Evolutionary conservation across 1,284 basidiomycete genomes (phyloP), one percentile per base, ranked within the genome.

Genomic region (Heterobasidion annosum): DNA sequence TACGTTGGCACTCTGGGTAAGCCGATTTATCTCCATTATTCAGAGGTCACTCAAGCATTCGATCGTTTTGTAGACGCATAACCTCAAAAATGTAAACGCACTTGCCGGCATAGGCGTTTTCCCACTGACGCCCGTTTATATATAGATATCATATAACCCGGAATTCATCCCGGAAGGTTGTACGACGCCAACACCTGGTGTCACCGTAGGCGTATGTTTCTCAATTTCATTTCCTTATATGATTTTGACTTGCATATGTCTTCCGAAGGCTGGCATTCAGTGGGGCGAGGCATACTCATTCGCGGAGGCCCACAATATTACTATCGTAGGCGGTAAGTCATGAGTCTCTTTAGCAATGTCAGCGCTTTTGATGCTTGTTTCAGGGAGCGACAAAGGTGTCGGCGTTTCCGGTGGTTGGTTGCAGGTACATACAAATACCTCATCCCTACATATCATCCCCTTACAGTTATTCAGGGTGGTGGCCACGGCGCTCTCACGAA

Each of bases 231-330:
- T 32, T 34, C 40, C 10, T 34, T 15, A 34, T 3, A 42, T 42
- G 44, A 40, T 52, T 18, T 16, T 37, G 37, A 13, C 35, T 43
- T 48, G 43, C 33, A 10, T 37, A 12, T 40, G 51, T 32, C n/a
- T 37, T 37, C 12, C 3, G 3, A 13, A 73, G 73, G 73, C 74
- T 35, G 73, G 74, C 2, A 66, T 72, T 9, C 68, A 72, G 54
- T 74, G 70, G 70, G 59, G 60, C 1, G 67, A 73, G n/a, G 69
- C 70, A 9, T 68, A 68, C 56, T 52, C 48, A 13, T 65, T 66
- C 56, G 67, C 67, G 2, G 67, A 67, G 37, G 55, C 57, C 15
- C 59, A 68, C 25, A 67, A 67, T 49, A 57, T 68, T 13, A 69
- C 68, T 3, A 50, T 65, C 9, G 55, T 67, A 16, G 68, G 68